Conservation (phyloP, 2,329 filamentous ascomycete species). For the Fusarium sp. region DNA sequence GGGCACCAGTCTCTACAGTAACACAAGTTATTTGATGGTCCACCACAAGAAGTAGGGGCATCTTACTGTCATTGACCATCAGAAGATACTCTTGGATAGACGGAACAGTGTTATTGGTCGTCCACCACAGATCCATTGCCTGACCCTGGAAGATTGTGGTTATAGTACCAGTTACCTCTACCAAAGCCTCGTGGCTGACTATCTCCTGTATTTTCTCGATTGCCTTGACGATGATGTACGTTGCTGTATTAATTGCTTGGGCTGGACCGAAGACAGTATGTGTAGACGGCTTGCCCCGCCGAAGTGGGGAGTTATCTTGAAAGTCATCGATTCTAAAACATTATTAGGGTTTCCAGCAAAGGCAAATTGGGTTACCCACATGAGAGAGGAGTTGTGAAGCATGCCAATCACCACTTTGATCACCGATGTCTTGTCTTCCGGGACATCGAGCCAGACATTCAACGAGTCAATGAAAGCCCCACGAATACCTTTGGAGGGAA, state of each 20-base stretch:
- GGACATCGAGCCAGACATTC: background rate
- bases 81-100: background rate
- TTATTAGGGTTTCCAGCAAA: rapidly evolving
- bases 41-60: rapidly evolving
- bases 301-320: background rate
- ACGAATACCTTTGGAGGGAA: background rate
- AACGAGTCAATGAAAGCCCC: background rate
- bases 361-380: rapidly evolving
- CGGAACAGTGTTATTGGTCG: background rate
- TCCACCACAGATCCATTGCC: constrained; percentile 2
- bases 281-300: constrained; percentile 5
- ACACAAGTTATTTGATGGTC: rapidly evolving
- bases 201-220: background rate
- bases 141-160: background rate
- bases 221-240: background rate
- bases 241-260: constrained; percentile 9
- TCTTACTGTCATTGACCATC: constrained; percentile 1
- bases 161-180: background rate
- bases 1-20: background rate
- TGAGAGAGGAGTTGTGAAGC: constrained; percentile 7
- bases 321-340: constrained; percentile 3
- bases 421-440: rapidly evolving
- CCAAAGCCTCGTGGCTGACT: background rate
- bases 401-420: background rate
- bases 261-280: constrained; percentile 3